Base-by-base conservation (phyloP, 1,284 basidiomycete species). In the Anthracocystis walkeri region DNA sequence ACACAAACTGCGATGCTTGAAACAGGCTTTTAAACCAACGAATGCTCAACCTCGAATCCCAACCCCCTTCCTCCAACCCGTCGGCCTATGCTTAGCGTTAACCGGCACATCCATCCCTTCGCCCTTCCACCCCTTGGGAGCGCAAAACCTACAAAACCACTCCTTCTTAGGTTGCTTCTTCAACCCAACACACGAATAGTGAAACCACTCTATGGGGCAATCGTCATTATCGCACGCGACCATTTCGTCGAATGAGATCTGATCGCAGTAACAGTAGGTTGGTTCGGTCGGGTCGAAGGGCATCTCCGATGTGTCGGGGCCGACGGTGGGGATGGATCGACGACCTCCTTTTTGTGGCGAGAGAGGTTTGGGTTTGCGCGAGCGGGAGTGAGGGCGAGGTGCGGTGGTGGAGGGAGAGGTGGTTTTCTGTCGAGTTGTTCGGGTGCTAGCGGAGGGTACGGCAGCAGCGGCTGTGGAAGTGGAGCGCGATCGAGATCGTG, bases 261-360 rank as follows among this genome's bases (percentile, higher is more conserved):
- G 80, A 53, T 87, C 79, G 78, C 88, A 88, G 79, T 87, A 87
- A 77, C 88, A 88, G 77, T 88, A 88, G 27, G 82, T 84, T 33
- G 87, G 88, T 75, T 88, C 88, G 70, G 87, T 87, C 1, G 86
- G 87, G 53, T 78, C 78, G 38, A 82, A 73, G 7, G 84, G 80
- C 73, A 83, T 80, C 23, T 78, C 76, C 10, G 59, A 59, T 0
- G 48, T 55, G 35, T 72, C 69, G 0, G 69, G 69, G 7, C 59
- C 63, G 3, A 72, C 56, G 7, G 42, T 10, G 5, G 51, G 27
- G 48, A 63, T 54, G 45, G 61, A 65, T 33, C 63, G 46, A 4
- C 68, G 68, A 35, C 68, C 68, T 2, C 63, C 63, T 52, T 70
- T 70, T 65, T 65, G 68, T 16, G 62, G 68, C 1, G 68, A 70